Evolutionary conservation across 495 filamentous ascomycete species (phyloP).

Genomic region (Corynascus novoguineensis): DNA sequence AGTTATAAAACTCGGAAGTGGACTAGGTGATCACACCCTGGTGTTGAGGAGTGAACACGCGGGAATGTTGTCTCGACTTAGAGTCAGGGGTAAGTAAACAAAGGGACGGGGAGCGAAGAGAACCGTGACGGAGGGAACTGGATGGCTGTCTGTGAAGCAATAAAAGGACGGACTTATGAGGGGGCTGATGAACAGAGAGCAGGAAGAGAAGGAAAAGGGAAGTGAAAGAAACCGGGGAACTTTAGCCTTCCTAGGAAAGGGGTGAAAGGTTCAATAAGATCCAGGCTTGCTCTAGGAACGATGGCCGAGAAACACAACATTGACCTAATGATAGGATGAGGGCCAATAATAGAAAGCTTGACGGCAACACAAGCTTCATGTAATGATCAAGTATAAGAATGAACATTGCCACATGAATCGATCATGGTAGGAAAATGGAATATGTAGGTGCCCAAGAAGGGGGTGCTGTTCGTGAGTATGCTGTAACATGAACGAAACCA

Average conservation of each 20-base stretch:
- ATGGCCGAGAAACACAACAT: too few species aligned
- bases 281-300: not conserved
- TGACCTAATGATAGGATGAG: too few species aligned
- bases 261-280: too few species aligned
- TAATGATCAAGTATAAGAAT: too few species aligned
- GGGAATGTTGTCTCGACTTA: not conserved
- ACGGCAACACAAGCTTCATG: too few species aligned
- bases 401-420: too few species aligned
- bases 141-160: not conserved
- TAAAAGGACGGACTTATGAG: not conserved
- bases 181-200: not conserved
- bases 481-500: too few species aligned
- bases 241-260: too few species aligned
- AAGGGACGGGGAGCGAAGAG: not conserved
- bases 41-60: not conserved
- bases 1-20: not conserved
- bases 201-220: not conserved
- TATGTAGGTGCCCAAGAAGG: not conserved
- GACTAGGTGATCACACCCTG: not conserved
- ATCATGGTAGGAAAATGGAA: too few species aligned
- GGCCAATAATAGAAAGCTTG: too few species aligned
- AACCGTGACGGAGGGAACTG: not conserved
- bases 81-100: conserved; percentile 3
- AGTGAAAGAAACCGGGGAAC: too few species aligned
- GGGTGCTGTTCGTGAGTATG: too few species aligned